Evolutionary conservation across 805 yeast genomes (phyloP).

Genomic region (Schwanniomyces sp.): DNA sequence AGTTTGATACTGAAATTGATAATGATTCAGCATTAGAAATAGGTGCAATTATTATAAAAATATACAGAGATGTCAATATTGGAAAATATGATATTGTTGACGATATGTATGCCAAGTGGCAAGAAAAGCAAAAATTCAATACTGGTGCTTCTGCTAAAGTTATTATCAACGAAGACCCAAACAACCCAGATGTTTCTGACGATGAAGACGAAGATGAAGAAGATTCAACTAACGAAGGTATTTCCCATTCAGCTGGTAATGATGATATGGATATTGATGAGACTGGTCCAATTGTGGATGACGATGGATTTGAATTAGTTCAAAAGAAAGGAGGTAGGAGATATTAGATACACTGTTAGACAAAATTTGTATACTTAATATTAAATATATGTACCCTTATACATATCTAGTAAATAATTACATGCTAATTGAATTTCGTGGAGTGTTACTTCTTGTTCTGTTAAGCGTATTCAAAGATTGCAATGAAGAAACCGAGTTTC

Average conservation of each 20-base stretch:
- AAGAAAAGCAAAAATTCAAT: conserved; percentile 45
- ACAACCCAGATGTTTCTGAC: conserved; percentile 56
- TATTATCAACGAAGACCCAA: conserved; percentile 57
- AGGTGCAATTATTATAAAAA: conserved; percentile 62
- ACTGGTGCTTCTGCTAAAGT: conserved; percentile 35
- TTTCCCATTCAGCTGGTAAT: conserved; percentile 14
- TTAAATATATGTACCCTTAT: background rate
- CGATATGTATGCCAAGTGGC: conserved; percentile 58
- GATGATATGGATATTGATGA: conserved; percentile 34
- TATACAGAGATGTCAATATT: conserved; percentile 63
- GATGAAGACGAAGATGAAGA: conserved; percentile 49
- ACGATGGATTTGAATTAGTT: conserved; percentile 92
- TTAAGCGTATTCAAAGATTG: conserved; percentile 42
- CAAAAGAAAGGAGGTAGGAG: conserved; percentile 57
- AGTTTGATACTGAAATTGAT: conserved; percentile 84
- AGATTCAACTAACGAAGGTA: conserved; percentile 16
- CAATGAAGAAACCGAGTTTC: conserved; percentile 35
- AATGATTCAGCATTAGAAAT: conserved; percentile 82
- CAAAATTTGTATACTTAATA: background rate
- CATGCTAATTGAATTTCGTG: conserved; percentile 33
- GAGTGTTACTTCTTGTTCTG: conserved; percentile 33
- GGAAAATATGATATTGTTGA: conserved; percentile 58
- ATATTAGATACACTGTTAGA: conserved; percentile 27
- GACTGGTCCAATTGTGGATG: conserved; percentile 74
- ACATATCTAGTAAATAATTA: background rate